Conservation (phyloP, 2,329 filamentous ascomycete species). For the Microascus cirrosus region DNA sequence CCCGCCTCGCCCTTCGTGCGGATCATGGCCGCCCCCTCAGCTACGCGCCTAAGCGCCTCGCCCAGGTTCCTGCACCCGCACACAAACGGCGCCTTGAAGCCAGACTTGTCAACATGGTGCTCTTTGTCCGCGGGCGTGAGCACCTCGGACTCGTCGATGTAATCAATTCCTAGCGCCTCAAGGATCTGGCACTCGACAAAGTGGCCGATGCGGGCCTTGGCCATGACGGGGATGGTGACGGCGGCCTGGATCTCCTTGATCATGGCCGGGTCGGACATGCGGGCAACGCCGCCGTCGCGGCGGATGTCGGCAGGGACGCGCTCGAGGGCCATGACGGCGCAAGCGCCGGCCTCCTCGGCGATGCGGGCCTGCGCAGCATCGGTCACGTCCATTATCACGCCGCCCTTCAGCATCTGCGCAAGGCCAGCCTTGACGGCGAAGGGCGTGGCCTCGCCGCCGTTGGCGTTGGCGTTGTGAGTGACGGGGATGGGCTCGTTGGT, state of each 20-base stretch:
- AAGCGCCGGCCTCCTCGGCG: slow-evolving; percentile 91
- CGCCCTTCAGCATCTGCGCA: slow-evolving; percentile 96
- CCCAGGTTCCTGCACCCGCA: slow-evolving; percentile 92
- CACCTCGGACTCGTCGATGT: slow-evolving; percentile 97
- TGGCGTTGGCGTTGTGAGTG: slow-evolving; percentile 4
- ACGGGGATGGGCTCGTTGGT: slow-evolving; percentile 1
- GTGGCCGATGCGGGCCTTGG: slow-evolving; percentile 94
- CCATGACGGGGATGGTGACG: slow-evolving; percentile 98
- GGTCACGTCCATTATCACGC: slow-evolving; percentile 98
- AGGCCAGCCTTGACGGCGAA: slow-evolving; percentile 92
- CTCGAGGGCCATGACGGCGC: slow-evolving; percentile 97
- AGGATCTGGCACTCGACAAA: slow-evolving; percentile 98
- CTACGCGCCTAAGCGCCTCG: slow-evolving; percentile 82
- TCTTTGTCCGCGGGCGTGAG: slow-evolving; percentile 86
- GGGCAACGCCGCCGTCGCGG: slow-evolving; percentile 80
- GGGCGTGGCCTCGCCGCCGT: slow-evolving; percentile 20
- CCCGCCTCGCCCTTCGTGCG: slow-evolving; percentile 97
- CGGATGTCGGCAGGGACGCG: slow-evolving; percentile 95
- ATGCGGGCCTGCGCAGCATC: slow-evolving; percentile 90
- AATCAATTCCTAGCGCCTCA: slow-evolving; percentile 88
- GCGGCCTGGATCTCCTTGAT: slow-evolving; percentile 92
- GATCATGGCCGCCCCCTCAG: slow-evolving; percentile 96
- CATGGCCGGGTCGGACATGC: slow-evolving; percentile 92
- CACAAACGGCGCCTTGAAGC: slow-evolving; percentile 80
- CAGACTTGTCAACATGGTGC: slow-evolving; percentile 84